These are phyloP conservation scores for Rutstroemia sp. DNA, from an alignment of 2,329 filamentous ascomycete species.

Conservation along the genomic window DNA sequence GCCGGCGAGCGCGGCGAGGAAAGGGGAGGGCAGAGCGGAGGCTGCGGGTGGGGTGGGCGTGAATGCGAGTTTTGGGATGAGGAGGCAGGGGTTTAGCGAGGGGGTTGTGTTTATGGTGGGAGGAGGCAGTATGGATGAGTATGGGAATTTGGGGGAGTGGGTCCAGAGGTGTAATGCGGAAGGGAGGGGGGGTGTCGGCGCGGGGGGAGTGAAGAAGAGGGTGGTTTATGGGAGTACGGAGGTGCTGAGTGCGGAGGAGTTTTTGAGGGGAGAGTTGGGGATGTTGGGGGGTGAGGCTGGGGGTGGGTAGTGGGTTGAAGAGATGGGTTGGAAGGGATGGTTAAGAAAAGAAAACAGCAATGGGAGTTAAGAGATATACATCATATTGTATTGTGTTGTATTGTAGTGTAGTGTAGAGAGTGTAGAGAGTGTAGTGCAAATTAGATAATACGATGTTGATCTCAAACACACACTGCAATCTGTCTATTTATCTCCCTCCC, in stretches of 20 bases:
- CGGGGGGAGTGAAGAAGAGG: constrained; percentile 62
- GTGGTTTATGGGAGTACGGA: constrained; percentile 95
- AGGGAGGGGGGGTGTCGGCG: constrained; percentile 36
- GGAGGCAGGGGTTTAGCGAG: constrained; percentile 81
- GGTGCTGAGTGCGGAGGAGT: constrained; percentile 61
- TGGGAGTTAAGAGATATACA: too few species aligned
- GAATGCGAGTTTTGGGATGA: constrained; percentile 80
- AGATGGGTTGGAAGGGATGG: neutral
- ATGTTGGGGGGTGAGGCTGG: constrained; percentile 48
- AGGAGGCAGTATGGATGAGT: constrained; percentile 97
- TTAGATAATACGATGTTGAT: too few species aligned
- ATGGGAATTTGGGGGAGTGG: constrained; percentile 96
- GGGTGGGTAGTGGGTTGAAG: neutral
- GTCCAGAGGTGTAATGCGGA: constrained; percentile 56
- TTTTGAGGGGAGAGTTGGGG: constrained; percentile 57
- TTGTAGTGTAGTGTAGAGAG: too few species aligned
- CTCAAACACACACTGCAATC: too few species aligned
- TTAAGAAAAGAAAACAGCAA: too few species aligned
- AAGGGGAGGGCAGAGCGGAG: constrained; percentile 35
- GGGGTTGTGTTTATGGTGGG: constrained; percentile 93
- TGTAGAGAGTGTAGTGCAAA: too few species aligned
- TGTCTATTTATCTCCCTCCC: neutral
- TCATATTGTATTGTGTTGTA: too few species aligned
- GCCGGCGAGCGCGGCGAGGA: constrained; percentile 57
- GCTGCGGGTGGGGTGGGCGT: constrained; percentile 50